Conservation (phyloP, 371 early-diverging fungal species). For the Zopfochytrium polystomum region DNA sequence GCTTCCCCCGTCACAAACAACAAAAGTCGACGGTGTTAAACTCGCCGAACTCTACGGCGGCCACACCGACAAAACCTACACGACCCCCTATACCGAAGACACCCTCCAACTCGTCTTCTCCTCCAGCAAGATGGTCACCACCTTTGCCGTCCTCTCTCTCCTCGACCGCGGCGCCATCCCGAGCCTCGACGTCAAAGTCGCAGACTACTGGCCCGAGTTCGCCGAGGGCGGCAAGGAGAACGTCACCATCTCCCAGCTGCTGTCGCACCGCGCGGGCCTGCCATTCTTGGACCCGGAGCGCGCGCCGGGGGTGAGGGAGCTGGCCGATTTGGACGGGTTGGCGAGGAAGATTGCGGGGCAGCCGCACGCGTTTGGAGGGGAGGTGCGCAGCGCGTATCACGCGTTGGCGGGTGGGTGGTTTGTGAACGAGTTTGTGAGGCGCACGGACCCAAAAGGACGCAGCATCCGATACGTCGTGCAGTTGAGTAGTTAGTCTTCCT, state of each 20-base stretch:
- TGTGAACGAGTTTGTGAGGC: constrained; percentile 64
- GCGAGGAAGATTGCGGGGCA: constrained; percentile 54
- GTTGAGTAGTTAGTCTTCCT: too few relatives aligned
- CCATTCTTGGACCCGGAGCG: constrained; percentile 45
- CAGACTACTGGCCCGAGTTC: constrained; percentile 76
- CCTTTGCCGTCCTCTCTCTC: constrained; percentile 58
- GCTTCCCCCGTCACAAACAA: background rate
- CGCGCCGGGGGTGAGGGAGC: constrained; percentile 33
- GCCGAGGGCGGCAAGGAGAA: too few relatives aligned
- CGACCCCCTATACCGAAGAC: constrained; percentile 47
- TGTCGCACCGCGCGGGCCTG: constrained; percentile 67
- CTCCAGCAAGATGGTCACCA: constrained; percentile 57
- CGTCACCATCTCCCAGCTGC: constrained; percentile 59
- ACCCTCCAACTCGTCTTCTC: constrained; percentile 69
- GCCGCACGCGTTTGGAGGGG: constrained; percentile 62
- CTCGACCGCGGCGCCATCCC: constrained; percentile 59
- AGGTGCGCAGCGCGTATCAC: constrained; percentile 58
- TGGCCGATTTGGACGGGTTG: constrained; percentile 36
- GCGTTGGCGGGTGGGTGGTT: constrained; percentile 67
- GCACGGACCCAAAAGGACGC: too few relatives aligned
- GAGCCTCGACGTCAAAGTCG: constrained; percentile 53
- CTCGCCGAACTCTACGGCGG: constrained; percentile 68
- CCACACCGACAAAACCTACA: constrained; percentile 46
- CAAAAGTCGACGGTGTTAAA: constrained; percentile 49
- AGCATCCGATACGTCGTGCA: too few relatives aligned